A percentile compares a stretch with the other conserved stretches of the same genome.
phyloP scores from a whole-genome alignment of 495 filamentous ascomycete genomes.

The Halenospora varia region DNA sequence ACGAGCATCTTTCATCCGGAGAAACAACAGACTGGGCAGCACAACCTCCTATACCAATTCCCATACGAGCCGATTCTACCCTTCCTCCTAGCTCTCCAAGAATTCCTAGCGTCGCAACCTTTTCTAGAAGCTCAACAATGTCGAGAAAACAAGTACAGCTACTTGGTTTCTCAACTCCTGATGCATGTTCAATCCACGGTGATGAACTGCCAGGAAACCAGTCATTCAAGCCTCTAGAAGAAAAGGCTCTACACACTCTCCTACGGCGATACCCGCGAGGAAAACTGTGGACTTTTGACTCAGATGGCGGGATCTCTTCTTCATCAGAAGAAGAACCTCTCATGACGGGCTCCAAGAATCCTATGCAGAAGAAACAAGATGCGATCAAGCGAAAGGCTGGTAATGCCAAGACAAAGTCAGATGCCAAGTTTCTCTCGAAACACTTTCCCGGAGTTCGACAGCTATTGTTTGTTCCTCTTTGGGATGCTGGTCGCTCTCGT shows the following conservation, averaged over 20 bases:
- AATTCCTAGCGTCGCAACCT: conserved; percentile 2
- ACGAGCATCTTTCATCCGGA: conserved; percentile 1
- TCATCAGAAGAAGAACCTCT: conserved; percentile 18
- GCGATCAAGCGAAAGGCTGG: conserved; percentile 1
- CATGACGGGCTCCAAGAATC: not conserved
- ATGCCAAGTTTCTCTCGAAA: conserved; percentile 16
- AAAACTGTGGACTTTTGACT: conserved; percentile 54
- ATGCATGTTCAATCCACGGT: conserved; percentile 22
- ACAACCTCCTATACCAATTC: not conserved
- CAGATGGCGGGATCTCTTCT: conserved; percentile 28
- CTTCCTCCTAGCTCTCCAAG: not conserved
- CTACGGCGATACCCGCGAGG: conserved; percentile 58
- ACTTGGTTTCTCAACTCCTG: conserved; percentile 33
- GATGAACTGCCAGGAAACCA: conserved; percentile 15
- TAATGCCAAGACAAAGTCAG: conserved; percentile 14
- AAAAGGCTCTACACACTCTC: conserved; percentile 30
- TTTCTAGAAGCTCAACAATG: conserved; percentile 7
- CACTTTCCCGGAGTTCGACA: conserved; percentile 48
- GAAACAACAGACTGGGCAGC: not conserved
- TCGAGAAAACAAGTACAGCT: conserved; percentile 18
- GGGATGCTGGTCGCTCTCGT: conserved; percentile 61
- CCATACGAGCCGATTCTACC: no score
- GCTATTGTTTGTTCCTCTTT: conserved; percentile 59
- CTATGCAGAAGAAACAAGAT: conserved; percentile 5
- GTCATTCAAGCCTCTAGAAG: conserved; percentile 14